These are phyloP conservation scores for Speleostelium caveatum DNA, from an alignment of 78 protist genomes.

Conservation along the genomic window DNA sequence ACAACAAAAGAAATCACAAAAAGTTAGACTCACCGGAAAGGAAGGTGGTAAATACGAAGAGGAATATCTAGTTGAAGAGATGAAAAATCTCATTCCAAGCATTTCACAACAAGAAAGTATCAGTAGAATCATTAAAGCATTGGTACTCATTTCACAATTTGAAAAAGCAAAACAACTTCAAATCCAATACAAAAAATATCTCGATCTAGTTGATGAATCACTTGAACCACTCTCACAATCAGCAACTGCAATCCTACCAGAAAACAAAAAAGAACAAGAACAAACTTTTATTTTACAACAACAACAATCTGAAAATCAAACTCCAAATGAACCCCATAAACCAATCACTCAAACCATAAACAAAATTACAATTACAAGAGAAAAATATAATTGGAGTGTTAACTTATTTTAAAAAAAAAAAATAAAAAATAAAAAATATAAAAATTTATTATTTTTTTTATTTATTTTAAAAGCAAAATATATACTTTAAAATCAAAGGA, in stretches of 20 bases:
- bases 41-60: slow-evolving; percentile 74
- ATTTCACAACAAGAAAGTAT: slow-evolving; percentile 34
- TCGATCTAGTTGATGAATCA: slow-evolving; percentile 15
- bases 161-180: slow-evolving; percentile 52
- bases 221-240: slow-evolving; percentile 21
- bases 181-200: slow-evolving; percentile 1
- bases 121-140: slow-evolving; percentile 12
- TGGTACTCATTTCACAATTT: slow-evolving; percentile 28
- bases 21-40: slow-evolving; percentile 60
- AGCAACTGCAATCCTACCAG: slow-evolving; percentile 68
- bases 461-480: no score
- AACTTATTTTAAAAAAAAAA: slow-evolving; percentile 40
- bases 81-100: slow-evolving; percentile 70
- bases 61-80: slow-evolving; percentile 70
- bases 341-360: slow-evolving; percentile 18
- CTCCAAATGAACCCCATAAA: neutral
- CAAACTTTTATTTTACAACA: slow-evolving; percentile 1
- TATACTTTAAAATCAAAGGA: no score
- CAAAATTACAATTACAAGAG: slow-evolving; percentile 33
- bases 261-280: slow-evolving; percentile 70
- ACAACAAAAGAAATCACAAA: slow-evolving; percentile 22
- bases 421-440: no score
- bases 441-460: no score
- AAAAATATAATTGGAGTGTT: slow-evolving; percentile 48
- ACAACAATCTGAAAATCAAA: slow-evolving; percentile 19